These are phyloP conservation scores for Pichia sp. DNA, from an alignment of 1,139 yeast genomes.

Conservation along the genomic window DNA sequence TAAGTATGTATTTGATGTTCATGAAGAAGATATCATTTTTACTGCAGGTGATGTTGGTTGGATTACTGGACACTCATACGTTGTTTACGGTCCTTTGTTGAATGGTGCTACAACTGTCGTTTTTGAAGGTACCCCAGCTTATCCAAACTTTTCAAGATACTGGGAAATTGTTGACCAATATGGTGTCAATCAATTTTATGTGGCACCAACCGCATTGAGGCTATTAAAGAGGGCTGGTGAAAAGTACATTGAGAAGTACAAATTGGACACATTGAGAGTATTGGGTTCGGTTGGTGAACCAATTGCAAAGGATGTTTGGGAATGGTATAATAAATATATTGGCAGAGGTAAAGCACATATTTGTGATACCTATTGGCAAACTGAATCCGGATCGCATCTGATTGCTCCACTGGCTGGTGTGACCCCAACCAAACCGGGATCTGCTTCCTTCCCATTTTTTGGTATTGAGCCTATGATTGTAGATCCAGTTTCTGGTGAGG, in stretches of 20 bases:
- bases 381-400: slow-evolving; percentile 72
- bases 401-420: slow-evolving; percentile 66
- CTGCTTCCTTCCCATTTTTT: slow-evolving; percentile 71
- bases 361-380: slow-evolving; percentile 80
- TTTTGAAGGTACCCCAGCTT: slow-evolving; percentile 83
- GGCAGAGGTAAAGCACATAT: slow-evolving; percentile 71
- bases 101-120: slow-evolving; percentile 77
- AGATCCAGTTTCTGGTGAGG: slow-evolving; percentile 67
- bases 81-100: slow-evolving; percentile 71
- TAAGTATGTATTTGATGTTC: slow-evolving; percentile 70
- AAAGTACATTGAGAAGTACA: slow-evolving; percentile 52
- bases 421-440: slow-evolving; percentile 72
- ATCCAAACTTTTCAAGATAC: slow-evolving; percentile 70
- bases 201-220: slow-evolving; percentile 86
- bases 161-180: slow-evolving; percentile 78
- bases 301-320: slow-evolving; percentile 90
- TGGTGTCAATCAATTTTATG: slow-evolving; percentile 76
- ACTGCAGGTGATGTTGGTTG: slow-evolving; percentile 89
- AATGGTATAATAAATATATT: slow-evolving; percentile 76
- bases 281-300: slow-evolving; percentile 91
- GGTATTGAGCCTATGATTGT: slow-evolving; percentile 63
- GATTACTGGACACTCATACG: slow-evolving; percentile 85
- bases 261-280: slow-evolving; percentile 58
- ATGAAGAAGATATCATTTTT: slow-evolving; percentile 61
- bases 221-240: slow-evolving; percentile 78